Evolutionary conservation across 2,329 filamentous ascomycete species (phyloP), one percentile per base, ranked within the genome.

Genomic region (Trichoderma aggressivum): DNA sequence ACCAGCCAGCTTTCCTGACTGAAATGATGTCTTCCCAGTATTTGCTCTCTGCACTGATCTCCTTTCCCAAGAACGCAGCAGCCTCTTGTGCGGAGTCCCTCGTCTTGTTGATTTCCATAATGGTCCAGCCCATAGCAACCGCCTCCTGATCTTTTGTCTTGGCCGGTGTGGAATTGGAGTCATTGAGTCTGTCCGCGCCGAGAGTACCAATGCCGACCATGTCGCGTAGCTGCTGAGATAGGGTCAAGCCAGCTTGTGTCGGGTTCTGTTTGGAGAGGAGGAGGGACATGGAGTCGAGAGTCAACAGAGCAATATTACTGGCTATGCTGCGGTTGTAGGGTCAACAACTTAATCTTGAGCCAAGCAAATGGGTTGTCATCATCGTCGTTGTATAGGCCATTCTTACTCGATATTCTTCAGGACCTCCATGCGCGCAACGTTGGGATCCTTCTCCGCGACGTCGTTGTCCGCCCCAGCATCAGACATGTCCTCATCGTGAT

Each of bases 11-110:
- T 74, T 94, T 89, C 74, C 91, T 94, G 58, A 98, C 90, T 11
- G 90, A 88, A 60, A 97, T 83, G 3, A 98, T 88, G 76, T 97
- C 91, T 70, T 92, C 88, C 96, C 96, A 99, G 80, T 97, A 99
- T 75, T 87, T 91, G 2, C 90, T 91, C 82, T 99, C 96, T 34
- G 89, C 88, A 11, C 88, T 86, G 39, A 97, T 91, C 79, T 97
- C 94, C 12, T 87, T 88, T 75, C 93, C 88, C 14, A 99, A 82
- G 53, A 93, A 87, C 30, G 87, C 85, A 0, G 92, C 91, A 5
- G 94, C 91, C 11, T 89, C 86, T 16, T 94, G 83, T 26, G 97
- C 87, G 43, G 90, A 90, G 75, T 93, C 91, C 1, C 93, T 90
- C 4, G 92, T 90, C 39, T 88, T 87, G 75, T 92, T 90, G 74